phyloP scores from a whole-genome alignment of 2,329 filamentous ascomycete genomes.

The Stenocarpella maydis region DNA sequence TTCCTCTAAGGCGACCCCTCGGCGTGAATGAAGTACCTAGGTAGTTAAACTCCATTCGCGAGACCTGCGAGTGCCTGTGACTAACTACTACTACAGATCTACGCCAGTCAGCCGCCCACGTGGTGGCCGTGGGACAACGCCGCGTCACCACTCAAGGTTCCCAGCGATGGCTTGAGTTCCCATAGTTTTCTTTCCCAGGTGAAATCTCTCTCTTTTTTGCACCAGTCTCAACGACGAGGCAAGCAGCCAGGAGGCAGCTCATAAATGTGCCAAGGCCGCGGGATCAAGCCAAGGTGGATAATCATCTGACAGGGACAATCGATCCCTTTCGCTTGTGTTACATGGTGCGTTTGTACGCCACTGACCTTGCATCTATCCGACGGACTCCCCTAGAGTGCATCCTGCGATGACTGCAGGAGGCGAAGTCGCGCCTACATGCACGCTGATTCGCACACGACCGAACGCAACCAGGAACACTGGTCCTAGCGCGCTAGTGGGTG shows the following conservation, averaged over 20 bases:
- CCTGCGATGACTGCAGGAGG: background rate
- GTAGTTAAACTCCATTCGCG: background rate
- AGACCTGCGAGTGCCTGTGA: background rate
- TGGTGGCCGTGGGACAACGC: background rate
- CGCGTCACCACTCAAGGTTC: background rate
- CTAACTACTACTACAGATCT: too few relatives aligned
- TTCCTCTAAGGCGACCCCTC: background rate
- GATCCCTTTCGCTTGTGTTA: background rate
- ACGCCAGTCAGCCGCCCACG: conserved; percentile 9
- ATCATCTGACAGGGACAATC: background rate
- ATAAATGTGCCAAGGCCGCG: background rate
- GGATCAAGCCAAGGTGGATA: background rate
- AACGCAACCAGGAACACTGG: background rate
- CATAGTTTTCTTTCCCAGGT: too few relatives aligned
- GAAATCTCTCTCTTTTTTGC: too few relatives aligned
- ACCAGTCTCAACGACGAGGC: background rate
- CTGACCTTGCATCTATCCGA: conserved; percentile 3
- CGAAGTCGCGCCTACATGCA: conserved; percentile 1
- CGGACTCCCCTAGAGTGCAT: conserved; percentile 8
- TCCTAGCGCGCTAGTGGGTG: background rate
- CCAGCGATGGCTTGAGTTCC: background rate
- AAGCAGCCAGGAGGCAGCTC: background rate
- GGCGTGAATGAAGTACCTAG: background rate
- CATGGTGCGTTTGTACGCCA: background rate
- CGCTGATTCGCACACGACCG: conserved; percentile 11